Evolutionary conservation across 148 eudicot species (phyloP).

Genomic region (Amaranthus cruentus): DNA sequence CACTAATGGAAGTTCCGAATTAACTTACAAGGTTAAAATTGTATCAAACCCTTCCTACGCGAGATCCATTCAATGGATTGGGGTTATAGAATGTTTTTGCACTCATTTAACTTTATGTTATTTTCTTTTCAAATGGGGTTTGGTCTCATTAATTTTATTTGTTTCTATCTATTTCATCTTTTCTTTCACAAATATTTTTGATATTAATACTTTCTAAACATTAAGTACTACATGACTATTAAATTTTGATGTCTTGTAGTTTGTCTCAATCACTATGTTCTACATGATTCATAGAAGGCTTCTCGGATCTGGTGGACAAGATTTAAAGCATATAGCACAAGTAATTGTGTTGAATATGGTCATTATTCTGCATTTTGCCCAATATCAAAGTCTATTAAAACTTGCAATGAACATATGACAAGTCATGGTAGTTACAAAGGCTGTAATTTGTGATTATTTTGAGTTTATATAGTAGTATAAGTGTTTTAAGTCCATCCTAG

Average conservation of each 20-base stretch:
- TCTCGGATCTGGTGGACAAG: slow-evolving; percentile 43
- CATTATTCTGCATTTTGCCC: slow-evolving; percentile 6
- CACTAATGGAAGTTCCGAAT: background rate
- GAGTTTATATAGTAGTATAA: background rate
- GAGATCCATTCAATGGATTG: too few relatives aligned
- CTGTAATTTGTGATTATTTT: background rate
- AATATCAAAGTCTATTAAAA: background rate
- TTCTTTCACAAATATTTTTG: too few relatives aligned
- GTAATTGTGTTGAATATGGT: slow-evolving; percentile 71
- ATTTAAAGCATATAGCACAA: slow-evolving; percentile 54
- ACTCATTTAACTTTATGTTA: too few relatives aligned
- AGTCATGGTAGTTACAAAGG: background rate
- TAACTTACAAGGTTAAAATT: too few relatives aligned
- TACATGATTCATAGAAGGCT: slow-evolving; percentile 61
- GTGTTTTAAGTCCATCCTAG: background rate
- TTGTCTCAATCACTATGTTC: slow-evolving; percentile 71
- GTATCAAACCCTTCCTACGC: too few relatives aligned
- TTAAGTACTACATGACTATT: background rate
- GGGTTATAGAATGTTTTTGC: too few relatives aligned
- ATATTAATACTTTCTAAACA: background rate
- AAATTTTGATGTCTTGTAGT: slow-evolving; percentile 32
- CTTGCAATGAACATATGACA: background rate
- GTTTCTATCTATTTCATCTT: too few relatives aligned
- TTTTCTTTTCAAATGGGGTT: too few relatives aligned
- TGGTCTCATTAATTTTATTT: too few relatives aligned